phyloP scores from a whole-genome alignment of 371 early-diverging fungal genomes.

The Apophysomyces ossiformis region DNA sequence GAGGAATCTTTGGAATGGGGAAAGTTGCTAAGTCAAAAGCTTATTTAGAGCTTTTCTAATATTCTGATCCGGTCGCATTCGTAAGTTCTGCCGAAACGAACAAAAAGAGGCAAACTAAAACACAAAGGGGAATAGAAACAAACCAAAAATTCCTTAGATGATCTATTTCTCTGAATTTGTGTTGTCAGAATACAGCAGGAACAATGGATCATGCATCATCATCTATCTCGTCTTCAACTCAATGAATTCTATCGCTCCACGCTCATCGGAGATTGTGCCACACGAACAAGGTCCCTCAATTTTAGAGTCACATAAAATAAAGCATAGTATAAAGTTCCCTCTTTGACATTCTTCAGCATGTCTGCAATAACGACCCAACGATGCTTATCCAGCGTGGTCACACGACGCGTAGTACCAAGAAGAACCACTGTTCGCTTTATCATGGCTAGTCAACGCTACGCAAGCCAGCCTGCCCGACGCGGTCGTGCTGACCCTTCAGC shows the following conservation, averaged over 20 bases:
- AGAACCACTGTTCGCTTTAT: background rate
- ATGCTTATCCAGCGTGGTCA: background rate
- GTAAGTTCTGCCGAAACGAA: background rate
- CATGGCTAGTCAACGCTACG: background rate
- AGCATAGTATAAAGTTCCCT: too few relatives aligned
- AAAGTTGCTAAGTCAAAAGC: background rate
- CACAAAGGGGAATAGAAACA: too few relatives aligned
- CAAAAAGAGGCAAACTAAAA: too few relatives aligned
- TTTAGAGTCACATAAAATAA: slow-evolving; percentile 3
- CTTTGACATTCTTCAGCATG: background rate
- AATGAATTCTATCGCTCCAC: background rate
- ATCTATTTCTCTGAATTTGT: too few relatives aligned
- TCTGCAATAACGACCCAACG: background rate
- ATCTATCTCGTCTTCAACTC: too few relatives aligned
- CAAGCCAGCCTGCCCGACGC: background rate
- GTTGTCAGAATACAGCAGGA: too few relatives aligned
- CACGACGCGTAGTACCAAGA: background rate
- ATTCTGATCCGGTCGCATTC: slow-evolving; percentile 3
- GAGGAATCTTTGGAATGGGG: slow-evolving; percentile 7
- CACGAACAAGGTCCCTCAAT: background rate
- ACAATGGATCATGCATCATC: too few relatives aligned
- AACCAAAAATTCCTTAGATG: too few relatives aligned
- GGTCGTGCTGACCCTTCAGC: slow-evolving; percentile 4
- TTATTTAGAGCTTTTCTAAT: background rate
- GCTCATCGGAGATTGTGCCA: background rate